Evolutionary conservation across 2,329 filamentous ascomycete genomes (phyloP), one percentile per base, ranked within the genome.

Genomic region (Parascedosporium putredinis): DNA sequence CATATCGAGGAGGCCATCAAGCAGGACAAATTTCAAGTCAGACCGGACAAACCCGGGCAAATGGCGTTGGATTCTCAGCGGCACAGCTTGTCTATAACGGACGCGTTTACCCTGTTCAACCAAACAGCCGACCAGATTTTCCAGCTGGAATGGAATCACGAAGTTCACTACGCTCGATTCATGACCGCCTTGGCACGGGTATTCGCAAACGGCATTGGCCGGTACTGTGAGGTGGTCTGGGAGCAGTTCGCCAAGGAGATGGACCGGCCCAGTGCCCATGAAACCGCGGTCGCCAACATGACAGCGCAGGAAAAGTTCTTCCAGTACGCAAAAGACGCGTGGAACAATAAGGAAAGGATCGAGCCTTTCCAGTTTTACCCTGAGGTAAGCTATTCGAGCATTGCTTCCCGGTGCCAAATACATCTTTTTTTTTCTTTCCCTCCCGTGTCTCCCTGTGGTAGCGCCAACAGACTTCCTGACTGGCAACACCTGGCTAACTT

Each of bases 311-410:
- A 97, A 63, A 93, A 88, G 60, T 91, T 90, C 74, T 81, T 97
- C 70, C 86, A 94, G 58, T 82, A 91, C 61, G 93, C 93, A 8
- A 94, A 93, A 64, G 93, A 97, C 61, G 86, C 90, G 3, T 95
- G 90, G 83, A 87, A 81, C 56, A 86, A 83, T 56, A 95, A 90
- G 64, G 90, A 96, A 54, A 95, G 90, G 65, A 83, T 93, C 36
- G 91, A 96, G 60, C 93, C 93, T 0, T 98, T 97, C 67, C 90
- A 97, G 55, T 98, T 98, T 68, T 93, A 89, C 58, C 82, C 88
- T 2, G 86, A 95, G 79, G 88, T 90, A 70, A 67, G 74, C 65
- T 6, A 23, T 29, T 22, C 22, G 22, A 20, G 33, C 40, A 20
- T 20, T n/a, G 27, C 4, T 33, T 7, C 24, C 16, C 16, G n/a